Evolutionary conservation across 495 filamentous ascomycete genomes (phyloP), one percentile per base, ranked within the genome.

Genomic region (Choiromyces venosus): DNA sequence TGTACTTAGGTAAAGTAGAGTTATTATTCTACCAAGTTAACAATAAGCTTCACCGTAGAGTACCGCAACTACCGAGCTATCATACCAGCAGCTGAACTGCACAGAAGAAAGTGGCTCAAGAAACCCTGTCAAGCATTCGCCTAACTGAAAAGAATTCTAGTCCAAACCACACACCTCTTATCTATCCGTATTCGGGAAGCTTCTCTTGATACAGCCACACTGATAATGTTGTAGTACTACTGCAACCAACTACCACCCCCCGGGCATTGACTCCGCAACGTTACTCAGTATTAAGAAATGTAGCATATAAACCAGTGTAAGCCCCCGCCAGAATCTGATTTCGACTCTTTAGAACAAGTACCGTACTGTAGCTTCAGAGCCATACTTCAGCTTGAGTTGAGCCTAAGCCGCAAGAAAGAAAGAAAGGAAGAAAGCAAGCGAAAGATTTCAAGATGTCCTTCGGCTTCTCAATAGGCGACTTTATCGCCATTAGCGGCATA

Each of bases 391-490:
- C 52, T 61, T 16, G 52, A 33, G 52, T n/a, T n/a, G n/a, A n/a
- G n/a, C n/a, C n/a, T n/a, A n/a, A n/a, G n/a, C n/a, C n/a, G n/a
- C n/a, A n/a, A n/a, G n/a, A n/a, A n/a, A 33, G 25, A 25, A 33
- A 33, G 25, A 29, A 33, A 61, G 52, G 10, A 61, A 29, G n/a
- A 52, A 10, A 61, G 52, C 52, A 16, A 61, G 16, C 7, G 7
- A 46, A 29, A 37, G 37, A 65, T n/a, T n/a, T 10, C 2, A 29
- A 29, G 12, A 68, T 37, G 37, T 68, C 66, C 67, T 71, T 71
- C 65, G 35, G 36, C 37, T 37, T 71, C 40, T 29, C 18, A 25
- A 16, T 66, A n/a, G 36, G 70, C 56, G 52, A 71, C 25, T 67
- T 71, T 35, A 66, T 66, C 16, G 70, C 70, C 25, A 66, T 35